Conservation (phyloP, 805 yeast genomes). For the Candida alai region DNA sequence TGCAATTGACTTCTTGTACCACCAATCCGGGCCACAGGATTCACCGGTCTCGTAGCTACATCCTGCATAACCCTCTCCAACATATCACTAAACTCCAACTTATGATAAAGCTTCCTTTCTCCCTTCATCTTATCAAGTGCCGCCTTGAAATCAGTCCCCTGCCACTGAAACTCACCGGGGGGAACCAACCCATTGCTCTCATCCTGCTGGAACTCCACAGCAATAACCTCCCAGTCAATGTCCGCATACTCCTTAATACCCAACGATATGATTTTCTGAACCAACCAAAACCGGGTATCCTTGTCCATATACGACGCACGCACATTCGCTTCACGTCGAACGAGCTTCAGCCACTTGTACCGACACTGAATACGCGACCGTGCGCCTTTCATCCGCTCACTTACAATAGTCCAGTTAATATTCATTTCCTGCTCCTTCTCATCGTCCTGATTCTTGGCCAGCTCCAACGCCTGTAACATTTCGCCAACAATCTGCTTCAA, state of each 20-base stretch:
- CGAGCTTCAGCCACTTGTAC: constrained; percentile 87
- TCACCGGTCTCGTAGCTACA: neutral
- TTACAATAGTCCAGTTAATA: constrained; percentile 88
- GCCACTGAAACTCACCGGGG: constrained; percentile 36
- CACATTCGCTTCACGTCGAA: constrained; percentile 49
- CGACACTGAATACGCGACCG: constrained; percentile 93
- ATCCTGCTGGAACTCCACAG: constrained; percentile 17
- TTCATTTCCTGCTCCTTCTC: constrained; percentile 26
- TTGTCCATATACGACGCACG: constrained; percentile 29
- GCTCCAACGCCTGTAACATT: constrained; percentile 11
- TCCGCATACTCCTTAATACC: constrained; percentile 22
- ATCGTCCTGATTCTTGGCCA: constrained; percentile 9
- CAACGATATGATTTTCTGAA: constrained; percentile 24
- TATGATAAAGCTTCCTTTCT: constrained; percentile 41
- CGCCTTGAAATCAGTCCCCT: constrained; percentile 55
- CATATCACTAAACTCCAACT: constrained; percentile 13
- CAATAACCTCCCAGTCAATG: constrained; percentile 35
- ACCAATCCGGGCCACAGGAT: neutral
- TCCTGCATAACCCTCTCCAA: constrained; percentile 14
- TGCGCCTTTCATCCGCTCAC: constrained; percentile 84
- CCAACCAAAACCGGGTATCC: constrained; percentile 36
- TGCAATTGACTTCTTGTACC: neutral
- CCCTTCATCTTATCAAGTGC: constrained; percentile 60
- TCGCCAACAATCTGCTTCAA: constrained; percentile 36
- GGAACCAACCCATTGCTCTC: neutral